phyloP scores from a whole-genome alignment of 192 early-diverging fungal species.

The Podila minutissima region DNA sequence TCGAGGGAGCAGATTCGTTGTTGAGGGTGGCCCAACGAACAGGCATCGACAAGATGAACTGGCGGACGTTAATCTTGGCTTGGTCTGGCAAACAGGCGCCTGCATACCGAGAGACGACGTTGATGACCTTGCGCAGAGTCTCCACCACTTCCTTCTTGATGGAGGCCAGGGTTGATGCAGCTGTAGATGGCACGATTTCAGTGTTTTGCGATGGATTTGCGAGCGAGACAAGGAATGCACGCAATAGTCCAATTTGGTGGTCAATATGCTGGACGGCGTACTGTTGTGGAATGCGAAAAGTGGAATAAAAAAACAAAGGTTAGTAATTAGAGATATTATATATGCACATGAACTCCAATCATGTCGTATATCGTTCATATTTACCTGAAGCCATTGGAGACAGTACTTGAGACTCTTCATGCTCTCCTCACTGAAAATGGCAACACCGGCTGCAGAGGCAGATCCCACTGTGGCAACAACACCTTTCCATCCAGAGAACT shows the following conservation, averaged over 20 bases:
- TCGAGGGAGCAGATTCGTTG: conserved; percentile 53
- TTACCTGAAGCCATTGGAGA: conserved; percentile 81
- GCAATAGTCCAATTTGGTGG: conserved; percentile 72
- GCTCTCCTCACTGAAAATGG: conserved; percentile 89
- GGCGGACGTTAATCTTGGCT: conserved; percentile 80
- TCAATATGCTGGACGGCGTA: conserved; percentile 83
- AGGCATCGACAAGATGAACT: conserved; percentile 87
- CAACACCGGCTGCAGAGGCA: conserved; percentile 72
- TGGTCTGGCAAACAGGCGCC: conserved; percentile 84
- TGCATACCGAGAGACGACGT: conserved; percentile 88
- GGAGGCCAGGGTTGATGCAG: conserved; percentile 54
- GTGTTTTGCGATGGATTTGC: conserved; percentile 32
- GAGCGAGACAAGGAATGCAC: conserved; percentile 63
- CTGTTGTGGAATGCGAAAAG: conserved; percentile 27
- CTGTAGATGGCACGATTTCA: conserved; percentile 37
- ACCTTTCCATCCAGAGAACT: conserved; percentile 65
- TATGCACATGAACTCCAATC: neutral
- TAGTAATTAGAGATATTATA: neutral
- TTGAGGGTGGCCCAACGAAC: conserved; percentile 72
- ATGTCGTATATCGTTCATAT: neutral
- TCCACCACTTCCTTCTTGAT: conserved; percentile 87
- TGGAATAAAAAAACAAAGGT: neutral
- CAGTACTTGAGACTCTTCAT: conserved; percentile 90
- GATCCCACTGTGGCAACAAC: conserved; percentile 69
- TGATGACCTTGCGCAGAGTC: conserved; percentile 87